Percentiles rank a stretch among this genome's conserved stretches.
These are phyloP conservation scores for Pluteus cervinus DNA, from an alignment of 768 basidiomycete species.

Conservation along the genomic window DNA sequence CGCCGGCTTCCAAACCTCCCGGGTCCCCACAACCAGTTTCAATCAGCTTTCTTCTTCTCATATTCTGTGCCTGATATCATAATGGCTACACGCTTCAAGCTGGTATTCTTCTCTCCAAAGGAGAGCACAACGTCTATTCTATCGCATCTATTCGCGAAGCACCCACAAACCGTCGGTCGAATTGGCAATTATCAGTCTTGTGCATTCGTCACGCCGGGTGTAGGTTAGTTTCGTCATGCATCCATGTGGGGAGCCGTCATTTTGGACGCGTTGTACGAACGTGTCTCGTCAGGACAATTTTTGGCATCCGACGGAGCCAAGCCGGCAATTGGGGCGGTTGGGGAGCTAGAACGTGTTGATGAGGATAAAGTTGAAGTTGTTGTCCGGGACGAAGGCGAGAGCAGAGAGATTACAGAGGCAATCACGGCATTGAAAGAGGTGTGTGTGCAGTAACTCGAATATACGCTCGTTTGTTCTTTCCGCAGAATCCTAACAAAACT, in stretches of 20 bases:
- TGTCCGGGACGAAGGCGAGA: constrained; percentile 30
- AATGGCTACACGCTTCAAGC: constrained; percentile 36
- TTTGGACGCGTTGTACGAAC: neutral
- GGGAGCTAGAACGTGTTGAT: constrained; percentile 40
- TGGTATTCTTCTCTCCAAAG: constrained; percentile 47
- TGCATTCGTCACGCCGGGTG: constrained; percentile 50
- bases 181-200: constrained; percentile 47
- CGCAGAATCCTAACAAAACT: neutral
- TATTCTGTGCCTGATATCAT: constrained; percentile 8
- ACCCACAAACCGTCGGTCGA: constrained; percentile 39
- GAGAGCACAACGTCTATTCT: constrained; percentile 33
- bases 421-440: constrained; percentile 43
- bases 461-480: neutral
- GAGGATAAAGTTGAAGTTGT: constrained; percentile 50
- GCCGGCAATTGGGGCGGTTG: constrained; percentile 37
- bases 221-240: constrained; percentile 33
- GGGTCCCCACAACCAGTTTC: too few relatives aligned
- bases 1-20: too few relatives aligned
- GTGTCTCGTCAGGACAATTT: constrained; percentile 42
- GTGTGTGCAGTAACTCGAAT: too few relatives aligned
- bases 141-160: constrained; percentile 39
- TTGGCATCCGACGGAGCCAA: constrained; percentile 32
- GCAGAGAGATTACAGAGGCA: constrained; percentile 30
- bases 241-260: neutral
- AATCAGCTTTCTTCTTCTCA: too few relatives aligned